Evolutionary conservation across 495 filamentous ascomycete species (phyloP).

Genomic region (Elasticomyces elasticus): DNA sequence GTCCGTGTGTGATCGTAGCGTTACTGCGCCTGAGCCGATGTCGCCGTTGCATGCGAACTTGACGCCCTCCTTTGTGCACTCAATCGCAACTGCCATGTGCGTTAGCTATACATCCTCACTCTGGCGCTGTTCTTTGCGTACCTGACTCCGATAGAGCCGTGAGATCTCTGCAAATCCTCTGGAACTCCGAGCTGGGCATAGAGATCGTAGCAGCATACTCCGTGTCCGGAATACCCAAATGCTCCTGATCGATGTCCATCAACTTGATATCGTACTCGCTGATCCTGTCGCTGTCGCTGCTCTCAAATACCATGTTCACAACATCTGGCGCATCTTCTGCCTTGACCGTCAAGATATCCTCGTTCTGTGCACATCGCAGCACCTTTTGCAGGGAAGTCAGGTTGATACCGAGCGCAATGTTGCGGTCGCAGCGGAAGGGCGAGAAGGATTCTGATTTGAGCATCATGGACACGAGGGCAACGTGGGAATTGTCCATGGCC

Average conservation of each 20-base stretch:
- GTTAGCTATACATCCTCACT: background rate
- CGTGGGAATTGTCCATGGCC: conserved; percentile 99
- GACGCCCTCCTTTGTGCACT: conserved; percentile 93
- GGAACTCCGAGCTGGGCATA: conserved; percentile 87
- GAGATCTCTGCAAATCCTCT: conserved; percentile 86
- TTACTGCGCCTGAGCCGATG: conserved; percentile 90
- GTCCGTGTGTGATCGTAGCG: conserved; percentile 77
- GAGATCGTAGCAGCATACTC: conserved; percentile 87
- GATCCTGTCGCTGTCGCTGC: conserved; percentile 73
- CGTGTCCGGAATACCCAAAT: conserved; percentile 95
- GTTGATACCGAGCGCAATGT: conserved; percentile 97
- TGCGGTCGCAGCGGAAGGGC: conserved; percentile 96
- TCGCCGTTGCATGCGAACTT: conserved; percentile 92
- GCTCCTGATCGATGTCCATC: conserved; percentile 99
- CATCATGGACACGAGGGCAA: conserved; percentile 97
- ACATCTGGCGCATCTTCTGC: conserved; percentile 93
- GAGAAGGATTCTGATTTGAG: conserved; percentile 92
- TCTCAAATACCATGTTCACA: conserved; percentile 94
- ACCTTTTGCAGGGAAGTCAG: conserved; percentile 94
- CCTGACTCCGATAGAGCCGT: conserved; percentile 88
- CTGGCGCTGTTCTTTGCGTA: conserved; percentile 33
- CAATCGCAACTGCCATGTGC: conserved; percentile 64
- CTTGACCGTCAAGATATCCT: conserved; percentile 93
- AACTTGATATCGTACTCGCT: conserved; percentile 99
- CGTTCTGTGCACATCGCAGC: conserved; percentile 83